Evolutionary conservation across 495 filamentous ascomycete species (phyloP).

Genomic region (Penicillium taxi): DNA sequence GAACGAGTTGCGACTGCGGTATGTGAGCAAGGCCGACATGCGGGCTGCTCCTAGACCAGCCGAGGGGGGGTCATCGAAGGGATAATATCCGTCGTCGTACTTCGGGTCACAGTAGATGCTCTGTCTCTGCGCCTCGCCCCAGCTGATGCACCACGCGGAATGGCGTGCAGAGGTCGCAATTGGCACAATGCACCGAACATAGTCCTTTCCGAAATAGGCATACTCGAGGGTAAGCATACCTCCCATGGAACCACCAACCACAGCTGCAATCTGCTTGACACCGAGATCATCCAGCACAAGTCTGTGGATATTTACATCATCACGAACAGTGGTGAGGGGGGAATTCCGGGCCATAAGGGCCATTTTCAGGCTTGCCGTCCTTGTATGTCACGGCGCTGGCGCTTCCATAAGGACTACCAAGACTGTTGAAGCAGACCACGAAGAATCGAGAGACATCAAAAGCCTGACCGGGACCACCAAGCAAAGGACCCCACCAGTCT

Average conservation of each 20-base stretch:
- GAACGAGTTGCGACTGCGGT: constrained; percentile 93
- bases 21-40: constrained; percentile 93
- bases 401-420: constrained; percentile 93
- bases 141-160: constrained; percentile 98
- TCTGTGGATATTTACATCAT: constrained; percentile 93
- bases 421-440: constrained; percentile 88
- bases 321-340: constrained; percentile 87
- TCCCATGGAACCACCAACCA: constrained; percentile 95
- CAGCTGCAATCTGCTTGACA: constrained; percentile 75
- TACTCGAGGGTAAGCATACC: constrained; percentile 97
- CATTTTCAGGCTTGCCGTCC: constrained; percentile 65
- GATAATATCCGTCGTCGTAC: constrained; percentile 94
- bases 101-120: constrained; percentile 98
- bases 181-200: constrained; percentile 83
- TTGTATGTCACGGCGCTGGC: constrained; percentile 89
- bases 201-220: constrained; percentile 91
- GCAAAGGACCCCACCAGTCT: constrained; percentile 97
- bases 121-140: constrained; percentile 95
- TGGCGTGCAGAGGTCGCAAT: constrained; percentile 93
- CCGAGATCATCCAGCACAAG: constrained; percentile 84
- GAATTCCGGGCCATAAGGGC: constrained; percentile 89
- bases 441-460: constrained; percentile 93
- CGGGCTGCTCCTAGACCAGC: constrained; percentile 88
- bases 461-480: constrained; percentile 80
- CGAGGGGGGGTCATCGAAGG: constrained; percentile 70